Conservation (phyloP, 495 filamentous ascomycete species). For the Penicillium psychrofluorescens region DNA sequence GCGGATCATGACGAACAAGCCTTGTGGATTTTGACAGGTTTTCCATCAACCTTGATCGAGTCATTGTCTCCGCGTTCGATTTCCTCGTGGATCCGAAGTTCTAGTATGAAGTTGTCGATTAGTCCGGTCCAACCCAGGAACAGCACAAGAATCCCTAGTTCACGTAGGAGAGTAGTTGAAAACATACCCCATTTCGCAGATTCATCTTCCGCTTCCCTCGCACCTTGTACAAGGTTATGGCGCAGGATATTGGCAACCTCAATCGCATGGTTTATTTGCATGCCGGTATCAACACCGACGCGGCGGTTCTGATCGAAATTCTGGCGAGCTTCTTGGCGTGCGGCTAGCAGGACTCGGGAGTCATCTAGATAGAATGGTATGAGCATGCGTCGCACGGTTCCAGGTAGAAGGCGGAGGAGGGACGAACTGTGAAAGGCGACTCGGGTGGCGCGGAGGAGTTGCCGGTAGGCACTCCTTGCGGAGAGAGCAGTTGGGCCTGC, state of each 20-base stretch:
- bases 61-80: slow-evolving; percentile 93
- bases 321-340: slow-evolving; percentile 59
- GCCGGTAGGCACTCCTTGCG: slow-evolving; percentile 73
- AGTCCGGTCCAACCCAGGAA: background rate
- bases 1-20: slow-evolving; percentile 30
- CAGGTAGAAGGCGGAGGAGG: background rate
- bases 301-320: slow-evolving; percentile 61
- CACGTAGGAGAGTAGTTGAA: background rate
- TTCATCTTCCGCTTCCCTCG: slow-evolving; percentile 42
- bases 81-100: slow-evolving; percentile 78
- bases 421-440: slow-evolving; percentile 74
- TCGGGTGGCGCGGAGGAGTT: slow-evolving; percentile 72
- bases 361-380: slow-evolving; percentile 50
- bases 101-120: slow-evolving; percentile 19
- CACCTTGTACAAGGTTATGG: slow-evolving; percentile 85
- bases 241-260: slow-evolving; percentile 74
- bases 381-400: background rate
- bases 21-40: slow-evolving; percentile 40
- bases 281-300: slow-evolving; percentile 42
- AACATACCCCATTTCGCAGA: slow-evolving; percentile 58
- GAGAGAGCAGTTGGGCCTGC: slow-evolving; percentile 31
- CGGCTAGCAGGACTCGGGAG: slow-evolving; percentile 52
- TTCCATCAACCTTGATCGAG: slow-evolving; percentile 55
- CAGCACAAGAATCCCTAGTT: background rate
- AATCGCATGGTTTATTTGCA: slow-evolving; percentile 66